phyloP scores from a whole-genome alignment of 352 stramenopile genomes.

The Phytophthora brassicae region DNA sequence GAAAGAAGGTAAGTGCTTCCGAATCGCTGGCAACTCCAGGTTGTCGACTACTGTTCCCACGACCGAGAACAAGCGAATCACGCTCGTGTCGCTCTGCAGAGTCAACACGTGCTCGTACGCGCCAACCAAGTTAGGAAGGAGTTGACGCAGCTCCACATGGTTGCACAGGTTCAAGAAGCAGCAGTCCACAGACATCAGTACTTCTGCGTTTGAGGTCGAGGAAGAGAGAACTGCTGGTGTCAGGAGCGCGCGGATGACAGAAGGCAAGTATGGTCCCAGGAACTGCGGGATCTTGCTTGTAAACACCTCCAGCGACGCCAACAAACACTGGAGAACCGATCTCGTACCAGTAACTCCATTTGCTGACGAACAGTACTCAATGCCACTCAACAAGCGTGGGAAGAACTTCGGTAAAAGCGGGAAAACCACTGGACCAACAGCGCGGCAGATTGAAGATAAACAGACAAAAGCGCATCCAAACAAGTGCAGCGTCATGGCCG shows the following conservation, averaged over 20 bases:
- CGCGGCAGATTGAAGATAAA: constrained; percentile 73
- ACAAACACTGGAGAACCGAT: constrained; percentile 74
- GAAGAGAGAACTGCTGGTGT: constrained; percentile 47
- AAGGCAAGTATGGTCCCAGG: constrained; percentile 70
- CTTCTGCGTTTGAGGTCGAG: constrained; percentile 26
- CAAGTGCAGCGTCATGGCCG: constrained; percentile 67
- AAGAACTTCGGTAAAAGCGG: constrained; percentile 86
- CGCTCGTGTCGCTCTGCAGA: constrained; percentile 47
- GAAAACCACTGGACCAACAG: constrained; percentile 72
- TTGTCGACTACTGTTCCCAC: constrained; percentile 63
- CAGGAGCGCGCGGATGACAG: constrained; percentile 64
- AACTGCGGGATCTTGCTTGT: constrained; percentile 86
- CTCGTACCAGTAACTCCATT: constrained; percentile 31
- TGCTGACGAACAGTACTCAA: constrained; percentile 50
- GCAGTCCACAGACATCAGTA: constrained; percentile 65
- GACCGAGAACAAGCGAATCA: constrained; percentile 71
- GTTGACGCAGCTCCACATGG: constrained; percentile 70
- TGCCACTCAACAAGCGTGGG: constrained; percentile 62
- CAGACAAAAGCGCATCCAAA: constrained; percentile 83
- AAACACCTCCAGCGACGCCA: constrained; percentile 78
- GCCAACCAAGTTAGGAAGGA: constrained; percentile 71
- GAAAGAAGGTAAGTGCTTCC: constrained; percentile 70
- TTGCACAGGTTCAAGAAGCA: constrained; percentile 69
- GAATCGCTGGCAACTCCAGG: constrained; percentile 54
- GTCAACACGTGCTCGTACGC: constrained; percentile 67